Evolutionary conservation across 257 asterid genomes (phyloP).

Genomic region (Verbena officinalis): DNA sequence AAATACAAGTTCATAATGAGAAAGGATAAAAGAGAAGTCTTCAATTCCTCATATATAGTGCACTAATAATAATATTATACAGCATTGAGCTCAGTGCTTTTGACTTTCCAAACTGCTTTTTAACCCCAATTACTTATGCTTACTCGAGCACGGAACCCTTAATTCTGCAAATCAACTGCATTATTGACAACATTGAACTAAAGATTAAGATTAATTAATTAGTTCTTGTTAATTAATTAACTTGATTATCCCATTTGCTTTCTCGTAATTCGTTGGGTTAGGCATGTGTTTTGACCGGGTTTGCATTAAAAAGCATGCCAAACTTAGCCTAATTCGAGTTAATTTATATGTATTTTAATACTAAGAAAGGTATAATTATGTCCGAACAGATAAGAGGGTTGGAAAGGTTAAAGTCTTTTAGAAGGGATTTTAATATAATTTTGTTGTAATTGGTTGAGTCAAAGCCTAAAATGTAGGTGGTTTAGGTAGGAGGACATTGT

Average conservation of each 20-base stretch:
- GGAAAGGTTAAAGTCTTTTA: neutral
- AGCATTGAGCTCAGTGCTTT: constrained; percentile 23
- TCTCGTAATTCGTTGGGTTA: constrained; percentile 17
- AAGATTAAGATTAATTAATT: neutral
- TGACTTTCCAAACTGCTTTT: neutral
- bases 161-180: constrained; percentile 20
- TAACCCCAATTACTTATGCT: neutral
- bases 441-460: constrained; percentile 14
- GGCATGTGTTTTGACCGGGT: constrained; percentile 26
- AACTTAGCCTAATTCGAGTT: constrained; percentile 25
- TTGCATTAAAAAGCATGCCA: constrained; percentile 1
- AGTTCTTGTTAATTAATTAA: neutral
- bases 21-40: no score
- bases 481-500: constrained; percentile 35
- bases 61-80: no score
- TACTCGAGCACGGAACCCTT: neutral
- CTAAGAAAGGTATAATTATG: neutral
- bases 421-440: neutral
- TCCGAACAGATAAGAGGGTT: neutral
- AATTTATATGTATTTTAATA: neutral
- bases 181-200: constrained; percentile 3
- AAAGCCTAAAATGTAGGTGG: constrained; percentile 20
- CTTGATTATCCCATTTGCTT: neutral
- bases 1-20: no score
- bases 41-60: no score